Conservation (phyloP, 2,329 filamentous ascomycete genomes). For the Domatiomyces globalis region DNA sequence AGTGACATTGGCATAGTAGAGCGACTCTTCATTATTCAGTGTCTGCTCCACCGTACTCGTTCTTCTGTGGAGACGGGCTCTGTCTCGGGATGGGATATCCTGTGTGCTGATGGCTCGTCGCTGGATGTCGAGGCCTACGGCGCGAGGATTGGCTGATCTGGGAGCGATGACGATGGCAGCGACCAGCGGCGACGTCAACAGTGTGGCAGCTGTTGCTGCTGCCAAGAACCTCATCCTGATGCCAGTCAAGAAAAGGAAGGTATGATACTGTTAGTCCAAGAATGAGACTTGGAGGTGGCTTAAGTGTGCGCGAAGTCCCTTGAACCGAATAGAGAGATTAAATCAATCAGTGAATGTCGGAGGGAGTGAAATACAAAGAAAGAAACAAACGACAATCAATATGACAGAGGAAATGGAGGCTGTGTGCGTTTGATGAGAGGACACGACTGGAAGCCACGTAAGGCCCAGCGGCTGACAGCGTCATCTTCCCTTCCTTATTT, state of each 20-base stretch:
- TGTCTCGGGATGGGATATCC: conserved; percentile 12
- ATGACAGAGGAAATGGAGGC: neutral
- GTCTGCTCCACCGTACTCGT: conserved; percentile 8
- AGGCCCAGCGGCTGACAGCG: neutral
- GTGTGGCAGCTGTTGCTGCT: neutral
- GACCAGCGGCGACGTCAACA: conserved; percentile 7
- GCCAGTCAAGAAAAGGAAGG: neutral
- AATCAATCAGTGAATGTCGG: neutral
- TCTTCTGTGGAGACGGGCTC: conserved; percentile 9
- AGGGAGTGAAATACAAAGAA: neutral
- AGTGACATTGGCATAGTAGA: conserved; percentile 41
- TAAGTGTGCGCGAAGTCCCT: neutral
- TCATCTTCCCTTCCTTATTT: neutral
- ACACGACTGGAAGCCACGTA: neutral
- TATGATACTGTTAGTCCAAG: neutral
- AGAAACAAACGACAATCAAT: neutral
- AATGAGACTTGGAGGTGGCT: neutral
- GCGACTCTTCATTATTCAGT: conserved; percentile 15
- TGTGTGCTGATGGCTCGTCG: conserved; percentile 5
- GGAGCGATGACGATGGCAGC: conserved; percentile 16
- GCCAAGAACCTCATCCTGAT: neutral
- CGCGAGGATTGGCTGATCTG: conserved; percentile 14
- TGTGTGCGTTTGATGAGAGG: neutral
- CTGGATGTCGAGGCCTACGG: conserved; percentile 13
- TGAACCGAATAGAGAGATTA: neutral